These are phyloP conservation scores for Phytophthora tubulina DNA, from an alignment of 352 stramenopile genomes.

Conservation along the genomic window DNA sequence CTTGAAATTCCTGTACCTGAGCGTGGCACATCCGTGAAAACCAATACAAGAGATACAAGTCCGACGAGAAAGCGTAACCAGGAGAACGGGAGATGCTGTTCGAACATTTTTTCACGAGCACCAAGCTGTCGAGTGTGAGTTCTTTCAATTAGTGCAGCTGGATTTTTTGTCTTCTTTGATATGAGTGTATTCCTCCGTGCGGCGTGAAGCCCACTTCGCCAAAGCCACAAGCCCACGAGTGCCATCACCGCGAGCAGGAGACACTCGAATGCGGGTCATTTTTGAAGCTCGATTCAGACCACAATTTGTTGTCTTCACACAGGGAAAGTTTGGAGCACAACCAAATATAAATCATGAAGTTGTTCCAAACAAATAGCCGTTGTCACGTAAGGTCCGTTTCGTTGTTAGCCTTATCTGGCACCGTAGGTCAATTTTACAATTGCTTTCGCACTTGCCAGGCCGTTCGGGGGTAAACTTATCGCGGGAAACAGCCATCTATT, in stretches of 20 bases:
- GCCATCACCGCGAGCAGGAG: slow-evolving; percentile 10
- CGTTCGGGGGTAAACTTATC: too few species aligned
- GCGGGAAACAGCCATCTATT: too few species aligned
- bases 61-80: slow-evolving; percentile 33
- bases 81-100: slow-evolving; percentile 38
- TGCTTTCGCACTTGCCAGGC: too few species aligned
- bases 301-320: too few species aligned
- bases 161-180: slow-evolving; percentile 13
- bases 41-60: slow-evolving; percentile 37
- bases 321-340: too few species aligned
- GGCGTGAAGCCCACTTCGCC: slow-evolving; percentile 22
- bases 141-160: slow-evolving; percentile 28
- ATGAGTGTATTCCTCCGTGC: slow-evolving; percentile 17
- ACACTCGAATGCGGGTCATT: slow-evolving; percentile 18
- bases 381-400: too few species aligned
- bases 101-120: slow-evolving; percentile 34
- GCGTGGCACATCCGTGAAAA: slow-evolving; percentile 43
- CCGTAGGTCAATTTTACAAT: too few species aligned
- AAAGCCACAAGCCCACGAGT: slow-evolving; percentile 16
- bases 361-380: too few species aligned
- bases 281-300: too few species aligned
- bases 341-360: too few species aligned
- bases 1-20: slow-evolving; percentile 36
- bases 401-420: too few species aligned
- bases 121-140: slow-evolving; percentile 28